phyloP scores from a whole-genome alignment of 1,284 basidiomycete species.

The Malassezia vespertilionis region DNA sequence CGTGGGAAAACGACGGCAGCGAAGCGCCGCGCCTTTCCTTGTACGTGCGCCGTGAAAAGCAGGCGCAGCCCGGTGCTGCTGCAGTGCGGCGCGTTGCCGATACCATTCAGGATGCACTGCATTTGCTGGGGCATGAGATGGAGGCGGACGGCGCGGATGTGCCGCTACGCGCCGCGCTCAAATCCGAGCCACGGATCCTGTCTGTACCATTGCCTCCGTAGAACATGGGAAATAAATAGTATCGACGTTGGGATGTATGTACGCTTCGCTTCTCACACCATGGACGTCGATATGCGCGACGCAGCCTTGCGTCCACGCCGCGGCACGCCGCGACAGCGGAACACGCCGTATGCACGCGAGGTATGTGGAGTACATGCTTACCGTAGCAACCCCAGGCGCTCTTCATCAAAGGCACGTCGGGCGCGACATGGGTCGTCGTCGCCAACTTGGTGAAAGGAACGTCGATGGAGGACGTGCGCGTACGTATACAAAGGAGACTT shows the following conservation, averaged over 20 bases:
- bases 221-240: neutral
- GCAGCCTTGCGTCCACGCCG: neutral
- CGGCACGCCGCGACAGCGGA: constrained; percentile 1
- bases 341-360: constrained; percentile 5
- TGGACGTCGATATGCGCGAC: constrained; percentile 18
- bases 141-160: neutral
- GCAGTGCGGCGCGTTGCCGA: neutral
- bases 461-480: constrained; percentile 33
- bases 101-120: neutral
- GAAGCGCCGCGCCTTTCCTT: constrained; percentile 2
- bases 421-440: constrained; percentile 39
- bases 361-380: neutral
- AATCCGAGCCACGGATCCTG: neutral
- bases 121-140: neutral
- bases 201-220: constrained; percentile 6
- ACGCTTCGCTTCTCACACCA: constrained; percentile 1
- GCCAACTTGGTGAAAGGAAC: constrained; percentile 38
- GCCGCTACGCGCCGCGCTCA: neutral
- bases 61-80: neutral
- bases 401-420: constrained; percentile 35
- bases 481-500: neutral
- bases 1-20: neutral
- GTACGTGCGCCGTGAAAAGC: neutral
- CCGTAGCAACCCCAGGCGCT: constrained; percentile 10
- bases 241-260: neutral